Evolutionary conservation across 805 yeast species (phyloP).

Genomic region (Scheffersomyces ergatensis): DNA sequence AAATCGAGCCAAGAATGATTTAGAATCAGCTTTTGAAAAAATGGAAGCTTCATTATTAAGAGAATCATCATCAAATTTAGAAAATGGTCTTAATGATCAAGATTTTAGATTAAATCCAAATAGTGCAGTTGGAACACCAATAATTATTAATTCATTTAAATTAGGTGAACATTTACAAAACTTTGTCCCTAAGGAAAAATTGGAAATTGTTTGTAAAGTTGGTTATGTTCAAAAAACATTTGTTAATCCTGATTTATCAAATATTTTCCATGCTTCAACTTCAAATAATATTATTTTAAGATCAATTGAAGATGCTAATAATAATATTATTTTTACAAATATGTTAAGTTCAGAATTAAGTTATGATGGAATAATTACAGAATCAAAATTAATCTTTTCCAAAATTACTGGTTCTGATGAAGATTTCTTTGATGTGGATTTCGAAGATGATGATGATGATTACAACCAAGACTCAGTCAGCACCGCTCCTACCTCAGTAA

Average conservation of each 20-base stretch:
- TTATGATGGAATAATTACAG: conserved; percentile 86
- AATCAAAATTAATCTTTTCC: conserved; percentile 71
- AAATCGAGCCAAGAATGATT: conserved; percentile 67
- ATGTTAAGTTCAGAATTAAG: conserved; percentile 86
- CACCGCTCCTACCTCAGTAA: neutral
- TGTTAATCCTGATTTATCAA: conserved; percentile 36
- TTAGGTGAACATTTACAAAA: conserved; percentile 82
- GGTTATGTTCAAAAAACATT: conserved; percentile 39
- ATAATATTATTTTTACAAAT: conserved; percentile 42
- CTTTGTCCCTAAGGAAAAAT: conserved; percentile 76
- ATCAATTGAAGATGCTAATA: conserved; percentile 38
- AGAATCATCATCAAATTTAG: conserved; percentile 61
- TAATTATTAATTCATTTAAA: conserved; percentile 71
- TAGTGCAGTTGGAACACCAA: conserved; percentile 52
- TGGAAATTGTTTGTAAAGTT: conserved; percentile 41
- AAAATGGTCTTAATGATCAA: conserved; percentile 50
- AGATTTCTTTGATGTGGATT: conserved; percentile 94
- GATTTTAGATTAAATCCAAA: conserved; percentile 27
- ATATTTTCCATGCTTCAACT: conserved; percentile 29
- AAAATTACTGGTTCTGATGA: conserved; percentile 89
- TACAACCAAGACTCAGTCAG: conserved; percentile 9
- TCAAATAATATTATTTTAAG: conserved; percentile 22
- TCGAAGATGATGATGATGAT: conserved; percentile 86
- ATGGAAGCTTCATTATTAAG: conserved; percentile 79
- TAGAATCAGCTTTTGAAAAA: conserved; percentile 75